Base-by-base conservation (phyloP, 176 grass and related monocot genomes). In the Saccharum spontaneum region DNA sequence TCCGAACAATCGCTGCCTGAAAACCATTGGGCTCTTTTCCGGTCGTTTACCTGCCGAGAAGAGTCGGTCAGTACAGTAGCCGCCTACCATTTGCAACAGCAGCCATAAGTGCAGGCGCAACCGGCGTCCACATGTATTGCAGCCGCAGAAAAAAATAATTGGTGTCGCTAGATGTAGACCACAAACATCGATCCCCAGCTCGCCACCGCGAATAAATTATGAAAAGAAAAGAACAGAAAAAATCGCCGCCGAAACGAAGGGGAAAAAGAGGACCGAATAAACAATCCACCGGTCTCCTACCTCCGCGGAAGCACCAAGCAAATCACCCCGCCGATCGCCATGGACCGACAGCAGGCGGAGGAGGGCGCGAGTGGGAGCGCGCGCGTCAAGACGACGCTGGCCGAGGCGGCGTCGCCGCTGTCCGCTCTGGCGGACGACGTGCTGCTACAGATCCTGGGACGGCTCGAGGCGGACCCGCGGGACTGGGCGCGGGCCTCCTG, bases 401-500 rank as follows among this genome's bases (percentile, higher is more conserved):
- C 1, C 18, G 79, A 15, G 46, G 8, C 12, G 23, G 14, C 28
- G n/a, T 84, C 45, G 71, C 10, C 81, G 55, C 67, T 92, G 31
- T 64, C 59, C 39, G 65, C 87, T 63, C 80, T 98, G 6, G 84
- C 96, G 22, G 93, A 98, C 69, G 93, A 95, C 83, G 78, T 98
- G 80, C 79, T 98, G 31, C 85, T 98, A 1, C 90, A 93, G 81
- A 98, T 98, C 87, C 83, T 98, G 20, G 84, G 83, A 0, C 76
- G 85, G 23, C 87, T 95, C 12, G 85, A 94, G 77, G 43, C 49
- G 4, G 93, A 95, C 83, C 93, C 96, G 69, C 91, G 93, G 15
- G 85, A 88, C 83, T 95, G 91, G 85, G 91, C 91, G 34, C 89
- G 96, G 31, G 83, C 91, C 22, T 89, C 89, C n/a, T 90, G 91